Evolutionary conservation across 192 early-diverging fungal genomes (phyloP).

Genomic region (Funneliformis mosseae): DNA sequence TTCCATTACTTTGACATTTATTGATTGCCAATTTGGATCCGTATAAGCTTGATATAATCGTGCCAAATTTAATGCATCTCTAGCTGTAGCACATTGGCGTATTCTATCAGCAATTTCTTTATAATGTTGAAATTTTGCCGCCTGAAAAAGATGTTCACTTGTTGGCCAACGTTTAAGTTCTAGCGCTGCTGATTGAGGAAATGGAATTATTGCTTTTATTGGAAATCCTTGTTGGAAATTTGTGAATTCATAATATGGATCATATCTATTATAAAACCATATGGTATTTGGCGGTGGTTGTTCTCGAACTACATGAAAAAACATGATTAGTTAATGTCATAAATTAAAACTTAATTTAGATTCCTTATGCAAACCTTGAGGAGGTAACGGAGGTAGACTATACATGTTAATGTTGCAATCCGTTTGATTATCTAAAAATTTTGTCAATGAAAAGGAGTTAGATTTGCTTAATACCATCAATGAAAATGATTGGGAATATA

Average conservation of each 20-base stretch:
- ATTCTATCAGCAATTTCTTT: slow-evolving; percentile 17
- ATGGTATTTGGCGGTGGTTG: slow-evolving; percentile 21
- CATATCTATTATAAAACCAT: slow-evolving; percentile 37
- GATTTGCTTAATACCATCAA: background rate
- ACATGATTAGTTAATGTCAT: background rate
- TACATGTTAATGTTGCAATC: background rate
- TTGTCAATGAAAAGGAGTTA: background rate
- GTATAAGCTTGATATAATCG: slow-evolving; percentile 18
- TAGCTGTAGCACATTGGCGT: background rate
- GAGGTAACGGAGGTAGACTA: background rate
- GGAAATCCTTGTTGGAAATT: slow-evolving; percentile 34
- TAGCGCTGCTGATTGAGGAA: too few relatives aligned
- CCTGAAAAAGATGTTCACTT: slow-evolving; percentile 38
- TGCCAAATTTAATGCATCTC: slow-evolving; percentile 38
- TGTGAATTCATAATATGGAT: slow-evolving; percentile 32
- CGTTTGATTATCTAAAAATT: background rate
- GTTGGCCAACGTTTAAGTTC: slow-evolving; percentile 28
- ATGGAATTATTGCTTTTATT: slow-evolving; percentile 20
- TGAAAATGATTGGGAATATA: background rate
- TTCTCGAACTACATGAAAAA: background rate
- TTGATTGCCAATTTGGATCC: slow-evolving; percentile 45
- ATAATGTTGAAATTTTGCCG: slow-evolving; percentile 28
- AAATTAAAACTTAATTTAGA: background rate
- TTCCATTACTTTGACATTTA: slow-evolving; percentile 48
- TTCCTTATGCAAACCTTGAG: background rate